Base-by-base conservation (phyloP, 140 eudicot genomes). In the Cichorium intybus region DNA sequence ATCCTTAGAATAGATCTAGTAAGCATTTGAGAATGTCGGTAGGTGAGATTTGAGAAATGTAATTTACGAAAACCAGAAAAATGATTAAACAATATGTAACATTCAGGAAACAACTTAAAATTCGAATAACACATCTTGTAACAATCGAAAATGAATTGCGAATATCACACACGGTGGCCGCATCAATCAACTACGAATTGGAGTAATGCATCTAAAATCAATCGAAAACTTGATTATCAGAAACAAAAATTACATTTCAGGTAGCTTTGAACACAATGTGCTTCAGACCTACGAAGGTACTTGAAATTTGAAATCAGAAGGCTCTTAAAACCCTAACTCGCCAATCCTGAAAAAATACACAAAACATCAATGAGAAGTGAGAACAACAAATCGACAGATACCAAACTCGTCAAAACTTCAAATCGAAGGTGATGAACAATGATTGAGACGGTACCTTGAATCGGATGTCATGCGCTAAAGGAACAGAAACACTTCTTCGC, bases 221-320 rank as follows among this genome's bases (percentile, higher is more conserved):
- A 34, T 21, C 8, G 7, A 71, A 23, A 64, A 64, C 55, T 14
- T 4, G 9, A 58, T 3, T 46, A 11, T 34, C 28, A 33, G n/a
- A 43, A 43, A 16, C 24, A 23, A 12, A 17, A 56, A n/a, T 34
- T 22, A 64, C 53, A 11, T 9, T 62, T 20, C 24, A 53, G 34
- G n/a, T 39, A 72, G 66, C 53, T 61, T 53, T 29, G 35, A 62
- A 1, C 56, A 49, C 46, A 75, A 72, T 64, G 80, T 39, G 54
- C 56, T 57, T 75, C 81, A 84, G 93, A 87, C 84, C 96, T 87
- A 68, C 15, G 29, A 34, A 21, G 49, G 39, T 56, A 81, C 82
- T 87, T 79, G 77, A 71, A n/a, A n/a, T n/a, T 87, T 79, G 77
- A 56, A 69, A 53, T 23, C 24, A 53, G 31, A 45, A 45, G 47